These are phyloP conservation scores for Dionaea muscipula DNA, from an alignment of 179 eudicot genomes.

Conservation along the genomic window DNA sequence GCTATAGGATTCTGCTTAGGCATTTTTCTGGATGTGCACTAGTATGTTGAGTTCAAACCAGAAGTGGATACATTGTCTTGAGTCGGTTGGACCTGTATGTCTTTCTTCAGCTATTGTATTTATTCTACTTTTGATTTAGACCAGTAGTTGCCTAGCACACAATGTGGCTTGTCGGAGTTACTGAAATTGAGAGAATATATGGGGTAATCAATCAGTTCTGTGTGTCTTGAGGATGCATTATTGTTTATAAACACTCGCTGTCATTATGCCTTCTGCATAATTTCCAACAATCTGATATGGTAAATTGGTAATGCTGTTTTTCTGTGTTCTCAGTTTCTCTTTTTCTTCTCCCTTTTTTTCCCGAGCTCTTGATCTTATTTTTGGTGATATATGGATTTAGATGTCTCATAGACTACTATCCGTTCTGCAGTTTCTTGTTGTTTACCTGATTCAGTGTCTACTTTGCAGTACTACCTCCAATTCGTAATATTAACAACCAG, in stretches of 20 bases:
- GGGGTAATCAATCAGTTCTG: background rate
- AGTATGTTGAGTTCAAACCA: no score
- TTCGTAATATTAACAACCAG: constrained; percentile 49
- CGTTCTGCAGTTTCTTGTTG: constrained; percentile 6
- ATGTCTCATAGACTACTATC: background rate
- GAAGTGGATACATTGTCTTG: background rate
- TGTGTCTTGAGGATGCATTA: background rate
- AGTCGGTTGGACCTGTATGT: background rate
- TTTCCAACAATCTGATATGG: no score
- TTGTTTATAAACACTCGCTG: no score
- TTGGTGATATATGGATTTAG: background rate
- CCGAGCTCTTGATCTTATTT: background rate
- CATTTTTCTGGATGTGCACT: no score
- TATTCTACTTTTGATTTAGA: no score
- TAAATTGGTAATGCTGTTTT: no score
- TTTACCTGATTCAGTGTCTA: background rate
- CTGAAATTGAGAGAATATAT: background rate
- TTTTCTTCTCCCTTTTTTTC: background rate
- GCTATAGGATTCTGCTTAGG: no score
- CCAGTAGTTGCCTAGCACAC: no score
- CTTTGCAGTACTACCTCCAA: constrained; percentile 54
- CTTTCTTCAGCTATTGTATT: no score
- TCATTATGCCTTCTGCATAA: no score
- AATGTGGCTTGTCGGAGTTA: no score
- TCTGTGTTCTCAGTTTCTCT: background rate